Percentiles rank a stretch among this genome's conserved stretches.
Evolutionary conservation across 2,329 filamentous ascomycete species (phyloP).

Genomic region (Nannizziopsis barbatae): DNA sequence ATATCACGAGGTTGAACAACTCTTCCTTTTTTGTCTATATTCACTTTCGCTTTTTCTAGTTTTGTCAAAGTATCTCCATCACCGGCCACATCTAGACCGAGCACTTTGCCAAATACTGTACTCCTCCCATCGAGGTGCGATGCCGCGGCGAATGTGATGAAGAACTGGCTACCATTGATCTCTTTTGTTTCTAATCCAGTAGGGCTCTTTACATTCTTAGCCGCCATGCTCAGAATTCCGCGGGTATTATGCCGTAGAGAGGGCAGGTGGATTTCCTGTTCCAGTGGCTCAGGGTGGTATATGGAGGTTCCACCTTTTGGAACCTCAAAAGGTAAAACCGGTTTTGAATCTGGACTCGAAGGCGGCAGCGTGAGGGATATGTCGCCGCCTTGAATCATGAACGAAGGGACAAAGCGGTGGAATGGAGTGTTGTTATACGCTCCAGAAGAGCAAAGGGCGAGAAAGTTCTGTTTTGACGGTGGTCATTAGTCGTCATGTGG

Average conservation of each 20-base stretch:
- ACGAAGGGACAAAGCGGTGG: slow-evolving; percentile 51
- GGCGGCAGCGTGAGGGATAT: slow-evolving; percentile 37
- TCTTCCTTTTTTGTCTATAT: slow-evolving; percentile 53
- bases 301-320: slow-evolving; percentile 49
- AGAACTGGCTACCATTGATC: slow-evolving; percentile 53
- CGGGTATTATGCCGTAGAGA: slow-evolving; percentile 47
- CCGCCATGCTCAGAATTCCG: slow-evolving; percentile 50
- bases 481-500: neutral
- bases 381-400: slow-evolving; percentile 54
- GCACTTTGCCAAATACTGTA: slow-evolving; percentile 53
- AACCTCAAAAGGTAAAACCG: slow-evolving; percentile 36
- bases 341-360: slow-evolving; percentile 30
- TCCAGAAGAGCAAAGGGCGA: slow-evolving; percentile 51
- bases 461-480: slow-evolving; percentile 44
- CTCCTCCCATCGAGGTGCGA: slow-evolving; percentile 56
- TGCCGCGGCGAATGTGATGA: slow-evolving; percentile 50
- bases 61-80: slow-evolving; percentile 39
- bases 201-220: slow-evolving; percentile 38
- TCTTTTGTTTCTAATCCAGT: slow-evolving; percentile 25
- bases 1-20: slow-evolving; percentile 33
- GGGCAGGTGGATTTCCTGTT: slow-evolving; percentile 51
- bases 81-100: slow-evolving; percentile 34
- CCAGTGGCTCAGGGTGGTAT: slow-evolving; percentile 41
- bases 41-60: slow-evolving; percentile 48
- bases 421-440: slow-evolving; percentile 52